phyloP scores from a whole-genome alignment of 495 filamentous ascomycete species.

The Apodospora peruviana region DNA sequence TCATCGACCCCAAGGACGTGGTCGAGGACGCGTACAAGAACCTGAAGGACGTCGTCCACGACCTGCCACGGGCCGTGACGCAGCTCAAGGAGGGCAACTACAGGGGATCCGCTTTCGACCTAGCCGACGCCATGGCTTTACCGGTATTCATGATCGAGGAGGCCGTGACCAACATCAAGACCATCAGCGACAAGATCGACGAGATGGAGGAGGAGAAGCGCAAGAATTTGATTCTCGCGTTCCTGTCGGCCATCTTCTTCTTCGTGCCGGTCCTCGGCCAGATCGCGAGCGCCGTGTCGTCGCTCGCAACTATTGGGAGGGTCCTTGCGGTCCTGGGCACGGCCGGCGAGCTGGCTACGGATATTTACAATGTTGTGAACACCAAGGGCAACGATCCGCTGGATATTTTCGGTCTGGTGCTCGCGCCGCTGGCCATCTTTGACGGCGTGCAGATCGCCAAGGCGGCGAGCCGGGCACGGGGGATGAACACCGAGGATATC shows the following conservation, averaged over 20 bases:
- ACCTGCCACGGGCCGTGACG: not conserved
- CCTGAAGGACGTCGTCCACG: not conserved
- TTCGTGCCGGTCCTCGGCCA: slow-evolving; percentile 17
- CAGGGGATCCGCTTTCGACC: slow-evolving; percentile 6
- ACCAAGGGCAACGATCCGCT: slow-evolving; percentile 2
- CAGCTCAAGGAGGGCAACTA: not conserved
- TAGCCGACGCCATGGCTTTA: slow-evolving; percentile 11
- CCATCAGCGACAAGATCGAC: slow-evolving; percentile 12
- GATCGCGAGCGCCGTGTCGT: not conserved
- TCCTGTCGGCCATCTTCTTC: slow-evolving; percentile 13
- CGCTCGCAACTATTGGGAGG: not conserved
- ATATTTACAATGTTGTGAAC: slow-evolving; percentile 8
- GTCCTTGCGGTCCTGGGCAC: slow-evolving; percentile 3
- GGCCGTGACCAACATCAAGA: slow-evolving; percentile 10
- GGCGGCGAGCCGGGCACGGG: not conserved
- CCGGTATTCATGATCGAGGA: slow-evolving; percentile 17
- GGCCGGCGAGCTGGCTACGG: slow-evolving; percentile 1
- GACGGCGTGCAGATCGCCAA: slow-evolving; percentile 2
- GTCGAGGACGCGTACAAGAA: not conserved
- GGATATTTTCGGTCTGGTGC: slow-evolving; percentile 5
- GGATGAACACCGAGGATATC: not conserved
- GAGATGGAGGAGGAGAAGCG: slow-evolving; percentile 10
- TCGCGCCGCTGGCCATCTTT: slow-evolving; percentile 1
- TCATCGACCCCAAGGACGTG: slow-evolving; percentile 5
- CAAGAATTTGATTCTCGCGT: slow-evolving; percentile 14